These are phyloP conservation scores for Ensete ventricosum DNA, from an alignment of 176 grass and related monocot species.

Conservation along the genomic window DNA sequence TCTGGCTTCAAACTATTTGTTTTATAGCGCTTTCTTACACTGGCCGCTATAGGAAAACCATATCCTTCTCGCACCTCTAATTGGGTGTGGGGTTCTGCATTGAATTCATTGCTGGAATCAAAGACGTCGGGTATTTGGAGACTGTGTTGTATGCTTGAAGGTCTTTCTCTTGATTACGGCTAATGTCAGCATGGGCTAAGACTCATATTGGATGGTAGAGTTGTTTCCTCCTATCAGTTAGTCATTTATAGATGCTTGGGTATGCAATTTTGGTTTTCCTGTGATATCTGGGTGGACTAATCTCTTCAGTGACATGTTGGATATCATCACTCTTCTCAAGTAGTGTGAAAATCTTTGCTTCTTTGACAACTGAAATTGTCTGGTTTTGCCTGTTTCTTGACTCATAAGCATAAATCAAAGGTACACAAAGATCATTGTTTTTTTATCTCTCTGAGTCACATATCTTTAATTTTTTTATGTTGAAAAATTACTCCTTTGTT, in stretches of 20 bases:
- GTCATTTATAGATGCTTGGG: not conserved
- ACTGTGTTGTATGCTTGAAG: constrained; percentile 21
- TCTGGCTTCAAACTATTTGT: not conserved
- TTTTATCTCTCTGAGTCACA: constrained; percentile 2
- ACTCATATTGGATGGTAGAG: not conserved
- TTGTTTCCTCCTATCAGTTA: not conserved
- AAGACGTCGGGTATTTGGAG: constrained; percentile 42
- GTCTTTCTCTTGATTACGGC: constrained; percentile 28
- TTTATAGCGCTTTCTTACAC: constrained; percentile 27
- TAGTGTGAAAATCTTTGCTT: not conserved
- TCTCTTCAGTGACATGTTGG: too few species aligned
- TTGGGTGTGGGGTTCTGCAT: constrained; percentile 56
- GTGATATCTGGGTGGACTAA: not conserved
- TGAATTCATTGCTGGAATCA: constrained; percentile 41
- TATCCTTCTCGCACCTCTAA: constrained; percentile 26
- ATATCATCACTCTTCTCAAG: not conserved
- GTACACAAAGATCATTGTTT: constrained; percentile 25
- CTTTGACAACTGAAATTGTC: not conserved
- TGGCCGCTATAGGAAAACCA: constrained; percentile 30
- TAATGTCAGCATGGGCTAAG: constrained; percentile 19
- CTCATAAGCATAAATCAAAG: constrained; percentile 29
- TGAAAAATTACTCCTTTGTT: constrained; percentile 7
- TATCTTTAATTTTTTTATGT: not conserved
- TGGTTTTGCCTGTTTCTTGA: constrained; percentile 12
- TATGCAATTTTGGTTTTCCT: not conserved